A percentile compares a stretch with the other conserved stretches of the same genome.
Evolutionary conservation across 1,284 basidiomycete species (phyloP).

Genomic region (Melampsora larici-populina): DNA sequence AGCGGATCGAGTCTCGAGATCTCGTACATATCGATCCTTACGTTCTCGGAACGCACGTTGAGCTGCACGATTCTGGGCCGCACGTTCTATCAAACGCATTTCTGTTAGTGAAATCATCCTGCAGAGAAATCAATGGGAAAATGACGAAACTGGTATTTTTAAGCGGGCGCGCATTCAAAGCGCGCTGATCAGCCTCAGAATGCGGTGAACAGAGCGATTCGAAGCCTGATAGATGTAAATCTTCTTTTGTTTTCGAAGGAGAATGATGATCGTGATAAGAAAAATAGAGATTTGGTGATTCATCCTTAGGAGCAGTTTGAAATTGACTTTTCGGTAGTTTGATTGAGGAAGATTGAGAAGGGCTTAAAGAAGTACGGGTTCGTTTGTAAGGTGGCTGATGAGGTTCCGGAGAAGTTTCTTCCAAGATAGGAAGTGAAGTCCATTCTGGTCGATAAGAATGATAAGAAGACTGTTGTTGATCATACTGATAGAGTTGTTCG

Average conservation of each 20-base stretch:
- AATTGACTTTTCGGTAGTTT: not conserved
- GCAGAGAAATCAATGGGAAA: not conserved
- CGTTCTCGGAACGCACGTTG: constrained; percentile 41
- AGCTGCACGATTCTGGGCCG: constrained; percentile 41
- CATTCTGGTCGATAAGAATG: too few relatives aligned
- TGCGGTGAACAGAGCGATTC: not conserved
- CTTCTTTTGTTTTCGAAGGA: not conserved
- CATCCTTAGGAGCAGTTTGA: not conserved
- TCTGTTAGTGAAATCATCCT: not conserved
- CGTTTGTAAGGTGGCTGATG: too few relatives aligned
- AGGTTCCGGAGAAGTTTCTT: too few relatives aligned
- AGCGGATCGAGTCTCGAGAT: constrained; percentile 21
- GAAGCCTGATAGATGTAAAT: not conserved
- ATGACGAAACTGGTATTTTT: constrained; percentile 36
- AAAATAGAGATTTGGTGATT: not conserved
- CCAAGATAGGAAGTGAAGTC: too few relatives aligned
- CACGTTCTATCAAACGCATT: constrained; percentile 23
- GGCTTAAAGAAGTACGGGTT: not conserved
- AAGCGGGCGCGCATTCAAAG: constrained; percentile 7
- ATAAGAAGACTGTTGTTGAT: not conserved
- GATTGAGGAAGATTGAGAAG: not conserved
- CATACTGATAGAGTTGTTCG: not conserved
- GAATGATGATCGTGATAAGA: not conserved
- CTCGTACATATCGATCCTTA: constrained; percentile 35
- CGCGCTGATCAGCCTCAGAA: constrained; percentile 12